phyloP scores from a whole-genome alignment of 768 basidiomycete species.

The Amanita polypyramis region DNA sequence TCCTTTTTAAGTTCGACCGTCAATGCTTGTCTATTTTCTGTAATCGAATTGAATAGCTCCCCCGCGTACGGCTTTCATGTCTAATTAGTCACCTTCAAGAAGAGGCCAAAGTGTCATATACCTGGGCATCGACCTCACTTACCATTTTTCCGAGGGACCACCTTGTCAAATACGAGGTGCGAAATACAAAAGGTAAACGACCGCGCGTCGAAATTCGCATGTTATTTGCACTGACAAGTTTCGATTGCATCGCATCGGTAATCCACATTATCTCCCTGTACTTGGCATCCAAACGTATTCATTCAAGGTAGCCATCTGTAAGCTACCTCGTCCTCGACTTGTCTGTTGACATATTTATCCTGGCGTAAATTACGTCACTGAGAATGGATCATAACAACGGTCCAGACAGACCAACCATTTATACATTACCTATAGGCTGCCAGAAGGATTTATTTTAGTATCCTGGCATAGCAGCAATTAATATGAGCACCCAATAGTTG shows the following conservation, averaged over 20 bases:
- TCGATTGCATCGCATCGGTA: not conserved
- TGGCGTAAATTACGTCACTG: not conserved
- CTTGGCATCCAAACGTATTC: not conserved
- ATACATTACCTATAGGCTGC: not conserved
- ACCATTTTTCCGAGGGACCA: not conserved
- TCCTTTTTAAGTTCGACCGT: not conserved
- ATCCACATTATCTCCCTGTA: not conserved
- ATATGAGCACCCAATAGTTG: too few relatives aligned
- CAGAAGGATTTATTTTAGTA: not conserved
- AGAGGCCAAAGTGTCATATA: not conserved
- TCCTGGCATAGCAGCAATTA: too few relatives aligned
- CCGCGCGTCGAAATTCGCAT: not conserved
- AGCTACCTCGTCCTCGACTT: constrained; percentile 2
- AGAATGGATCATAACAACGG: not conserved
- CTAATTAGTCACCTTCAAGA: not conserved
- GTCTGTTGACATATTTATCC: not conserved
- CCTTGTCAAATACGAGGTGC: not conserved
- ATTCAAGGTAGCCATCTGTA: not conserved
- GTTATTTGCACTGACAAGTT: not conserved
- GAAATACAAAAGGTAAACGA: not conserved
- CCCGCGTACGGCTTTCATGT: not conserved
- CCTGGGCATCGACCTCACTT: not conserved
- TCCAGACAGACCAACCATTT: not conserved
- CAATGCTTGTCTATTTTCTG: not conserved
- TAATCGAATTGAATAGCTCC: not conserved